Evolutionary conservation across 106 monocot genomes (phyloP), one percentile per base, ranked within the genome.

Genomic region (Vanilla planifolia): DNA sequence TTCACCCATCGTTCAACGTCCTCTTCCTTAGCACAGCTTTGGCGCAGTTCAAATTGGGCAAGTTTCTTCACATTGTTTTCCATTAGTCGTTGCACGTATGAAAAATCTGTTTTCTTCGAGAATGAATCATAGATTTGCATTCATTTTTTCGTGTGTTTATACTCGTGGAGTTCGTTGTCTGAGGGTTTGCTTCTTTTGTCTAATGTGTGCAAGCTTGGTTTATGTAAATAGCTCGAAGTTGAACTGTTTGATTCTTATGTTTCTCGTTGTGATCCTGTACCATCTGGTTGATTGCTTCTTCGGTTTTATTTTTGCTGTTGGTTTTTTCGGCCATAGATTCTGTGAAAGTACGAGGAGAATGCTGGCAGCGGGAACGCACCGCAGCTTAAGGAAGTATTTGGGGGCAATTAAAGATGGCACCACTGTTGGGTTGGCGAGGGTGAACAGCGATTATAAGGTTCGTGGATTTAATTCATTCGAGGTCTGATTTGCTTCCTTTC

Each of bases 401-500:
- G 86, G 83, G 13, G 85, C 81, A 41, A 73, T 89, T 21, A 89
- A 89, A 74, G 89, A 89, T 53, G 63, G 85, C 30, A 89, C 89
- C 22, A 77, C 77, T 3, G 85, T 89, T 13, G 69, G 75, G 21
- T 63, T 89, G 71, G 89, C 84, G 11, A 89, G 85, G 73, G 85
- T 89, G 43, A 92, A 86, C 36, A 92, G 86, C 40, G 86, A 92
- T 68, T 92, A 80, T 65, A 80, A 77, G 86, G 86, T 85, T 15
- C 5, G 6, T 62, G 26, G 16, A 50, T 50, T 23, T 25, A 25
- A 50, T 50, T 50, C 25, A 8, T 24, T 8, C 25, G 6, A 25
- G 24, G 25, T 50, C 25, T 25, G 13, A 50, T 50, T 50, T 50
- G 50, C 13, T 29, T 15, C 8, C 8, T 21, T 7, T 21, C 47